Base-by-base conservation (phyloP, 208 protist species). In the Blastocrithidia nonstop region DNA sequence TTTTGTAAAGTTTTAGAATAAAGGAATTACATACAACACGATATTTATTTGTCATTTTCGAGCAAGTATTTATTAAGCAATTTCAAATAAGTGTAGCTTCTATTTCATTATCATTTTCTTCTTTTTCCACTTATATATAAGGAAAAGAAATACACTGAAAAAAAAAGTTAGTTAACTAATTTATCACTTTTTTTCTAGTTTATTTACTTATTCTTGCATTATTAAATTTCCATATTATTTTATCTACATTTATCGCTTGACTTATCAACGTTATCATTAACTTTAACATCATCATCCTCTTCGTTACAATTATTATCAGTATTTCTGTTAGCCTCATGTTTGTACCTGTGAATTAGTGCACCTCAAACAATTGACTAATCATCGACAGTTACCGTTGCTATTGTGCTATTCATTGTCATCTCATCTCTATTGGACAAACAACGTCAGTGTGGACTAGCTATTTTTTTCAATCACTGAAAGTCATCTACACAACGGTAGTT, bases 401-500 rank as follows among this genome's bases (percentile, higher is more conserved):
- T n/a, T n/a, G n/a, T n/a, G n/a, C n/a, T n/a, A n/a, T n/a, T n/a
- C n/a, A n/a, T n/a, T n/a, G n/a, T n/a, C n/a, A n/a, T n/a, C n/a
- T n/a, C n/a, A n/a, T n/a, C n/a, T n/a, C n/a, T n/a, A n/a, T n/a
- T n/a, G n/a, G n/a, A n/a, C n/a, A n/a, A n/a, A n/a, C n/a, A n/a
- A 20, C 68, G 57, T 79, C 83, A 93, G 45, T 93, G 68, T 19
- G 83, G 83, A 40, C 78, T 88, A 17, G 49, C 48, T 16, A 59
- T 71, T 59, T 85, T 86, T 31, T 61, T 71, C 25, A 93, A 58
- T 79, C 83, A 88, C 51, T 87, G 79, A 51, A 93, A 93, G 53
- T 93, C 83, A 43, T 88, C 70, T 19, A 93, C 71, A 17, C 39
- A 62, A n/a, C 32, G 54, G 50, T 82, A 87, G 31, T n/a, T n/a